Evolutionary conservation across 768 basidiomycete species (phyloP).

Genomic region (Kwoniella dendrophila): DNA sequence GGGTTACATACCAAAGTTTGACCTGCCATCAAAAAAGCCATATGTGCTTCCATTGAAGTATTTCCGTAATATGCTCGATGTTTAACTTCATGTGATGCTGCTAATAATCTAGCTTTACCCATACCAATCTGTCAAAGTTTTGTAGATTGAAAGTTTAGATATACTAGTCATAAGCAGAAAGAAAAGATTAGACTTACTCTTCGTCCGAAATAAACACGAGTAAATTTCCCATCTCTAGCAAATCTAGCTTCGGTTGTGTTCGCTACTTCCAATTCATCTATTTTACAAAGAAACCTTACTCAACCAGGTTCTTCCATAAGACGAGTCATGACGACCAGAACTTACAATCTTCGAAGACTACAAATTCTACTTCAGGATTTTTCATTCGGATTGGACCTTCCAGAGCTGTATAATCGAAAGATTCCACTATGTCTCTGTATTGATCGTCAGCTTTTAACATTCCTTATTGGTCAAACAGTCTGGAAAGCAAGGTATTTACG

Average conservation of each 20-base stretch:
- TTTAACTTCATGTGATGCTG: conserved; percentile 67
- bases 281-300: neutral
- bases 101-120: conserved; percentile 59
- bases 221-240: conserved; percentile 37
- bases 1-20: conserved; percentile 71
- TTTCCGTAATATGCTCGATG: conserved; percentile 89
- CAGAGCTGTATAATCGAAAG: conserved; percentile 82
- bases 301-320: neutral
- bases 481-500: neutral
- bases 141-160: neutral
- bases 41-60: conserved; percentile 96
- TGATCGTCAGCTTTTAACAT: too few relatives aligned
- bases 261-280: conserved; percentile 27
- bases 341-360: conserved; percentile 86
- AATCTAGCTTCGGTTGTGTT: conserved; percentile 23
- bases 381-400: conserved; percentile 80
- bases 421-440: conserved; percentile 63
- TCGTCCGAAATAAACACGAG: conserved; percentile 49
- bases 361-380: conserved; percentile 70
- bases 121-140: conserved; percentile 40
- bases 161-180: neutral
- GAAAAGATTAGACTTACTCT: conserved; percentile 33
- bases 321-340: neutral
- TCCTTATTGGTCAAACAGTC: neutral
- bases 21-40: conserved; percentile 94